Conservation (phyloP, 2,329 filamentous ascomycete genomes). For the Colletotrichum gigasporum region DNA sequence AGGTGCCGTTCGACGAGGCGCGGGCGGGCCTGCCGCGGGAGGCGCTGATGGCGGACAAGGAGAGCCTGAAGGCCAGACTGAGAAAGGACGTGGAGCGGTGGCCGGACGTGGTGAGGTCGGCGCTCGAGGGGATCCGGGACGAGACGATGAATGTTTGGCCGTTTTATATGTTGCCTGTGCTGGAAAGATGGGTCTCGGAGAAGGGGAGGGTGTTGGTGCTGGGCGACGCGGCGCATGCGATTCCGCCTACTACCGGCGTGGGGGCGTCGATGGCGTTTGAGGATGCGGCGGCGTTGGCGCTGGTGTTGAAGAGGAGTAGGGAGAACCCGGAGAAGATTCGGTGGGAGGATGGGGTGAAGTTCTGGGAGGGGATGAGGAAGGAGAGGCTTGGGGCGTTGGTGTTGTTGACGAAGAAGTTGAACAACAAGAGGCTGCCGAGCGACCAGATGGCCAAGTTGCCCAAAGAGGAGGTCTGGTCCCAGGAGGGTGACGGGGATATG, state of each 20-base stretch:
- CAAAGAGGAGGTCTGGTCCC: constrained; percentile 19
- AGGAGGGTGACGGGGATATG: constrained; percentile 36
- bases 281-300: constrained; percentile 56
- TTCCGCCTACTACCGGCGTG: constrained; percentile 57
- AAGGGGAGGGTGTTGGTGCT: constrained; percentile 51
- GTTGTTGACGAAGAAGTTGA: constrained; percentile 57
- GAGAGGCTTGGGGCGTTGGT: constrained; percentile 56
- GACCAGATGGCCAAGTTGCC: constrained; percentile 32
- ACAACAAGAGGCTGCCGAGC: constrained; percentile 54
- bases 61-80: constrained; percentile 44
- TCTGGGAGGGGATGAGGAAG: constrained; percentile 60
- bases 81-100: constrained; percentile 45
- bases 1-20: constrained; percentile 46
- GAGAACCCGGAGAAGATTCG: constrained; percentile 33
- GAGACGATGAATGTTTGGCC: constrained; percentile 57
- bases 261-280: constrained; percentile 59
- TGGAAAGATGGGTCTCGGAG: constrained; percentile 53
- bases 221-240: constrained; percentile 58
- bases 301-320: constrained; percentile 44
- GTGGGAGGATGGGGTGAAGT: constrained; percentile 39
- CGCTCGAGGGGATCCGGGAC: constrained; percentile 41
- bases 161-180: constrained; percentile 57
- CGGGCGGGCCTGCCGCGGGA: constrained; percentile 54
- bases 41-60: constrained; percentile 48
- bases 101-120: constrained; percentile 46